phyloP scores from a whole-genome alignment of 805 yeast genomes.

The Cyberlindnera misumaiensis region DNA sequence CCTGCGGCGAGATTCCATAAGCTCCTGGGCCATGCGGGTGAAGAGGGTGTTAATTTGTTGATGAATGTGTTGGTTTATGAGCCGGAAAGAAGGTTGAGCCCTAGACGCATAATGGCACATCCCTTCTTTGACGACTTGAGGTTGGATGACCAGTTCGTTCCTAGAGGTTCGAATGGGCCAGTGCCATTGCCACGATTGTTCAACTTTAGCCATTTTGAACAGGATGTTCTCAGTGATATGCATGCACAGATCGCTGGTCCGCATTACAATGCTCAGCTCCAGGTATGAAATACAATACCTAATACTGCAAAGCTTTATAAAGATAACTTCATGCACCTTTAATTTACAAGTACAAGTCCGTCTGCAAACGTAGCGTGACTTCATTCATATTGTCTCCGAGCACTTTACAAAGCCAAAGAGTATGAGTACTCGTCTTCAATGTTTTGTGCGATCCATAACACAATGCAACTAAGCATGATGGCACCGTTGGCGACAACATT shows the following conservation, averaged over 20 bases:
- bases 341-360: background rate
- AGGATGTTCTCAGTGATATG: conserved; percentile 36
- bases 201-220: conserved; percentile 67
- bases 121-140: conserved; percentile 85
- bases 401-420: conserved; percentile 62
- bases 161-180: conserved; percentile 43
- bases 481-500: conserved; percentile 76
- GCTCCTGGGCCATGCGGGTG: conserved; percentile 71
- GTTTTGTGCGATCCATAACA: conserved; percentile 91
- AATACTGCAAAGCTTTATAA: too few species aligned
- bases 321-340: too few species aligned
- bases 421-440: conserved; percentile 95
- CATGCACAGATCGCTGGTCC: conserved; percentile 13
- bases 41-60: conserved; percentile 80
- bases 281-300: too few species aligned
- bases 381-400: background rate
- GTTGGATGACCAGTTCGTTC: conserved; percentile 43
- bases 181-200: conserved; percentile 44
- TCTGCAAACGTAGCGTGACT: background rate
- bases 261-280: background rate
- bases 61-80: conserved; percentile 81
- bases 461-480: conserved; percentile 82
- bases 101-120: conserved; percentile 79
- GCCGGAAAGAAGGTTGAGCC: conserved; percentile 76
- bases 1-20: conserved; percentile 53